phyloP scores from a whole-genome alignment of 345 rosid species.

The Salix viminalis region DNA sequence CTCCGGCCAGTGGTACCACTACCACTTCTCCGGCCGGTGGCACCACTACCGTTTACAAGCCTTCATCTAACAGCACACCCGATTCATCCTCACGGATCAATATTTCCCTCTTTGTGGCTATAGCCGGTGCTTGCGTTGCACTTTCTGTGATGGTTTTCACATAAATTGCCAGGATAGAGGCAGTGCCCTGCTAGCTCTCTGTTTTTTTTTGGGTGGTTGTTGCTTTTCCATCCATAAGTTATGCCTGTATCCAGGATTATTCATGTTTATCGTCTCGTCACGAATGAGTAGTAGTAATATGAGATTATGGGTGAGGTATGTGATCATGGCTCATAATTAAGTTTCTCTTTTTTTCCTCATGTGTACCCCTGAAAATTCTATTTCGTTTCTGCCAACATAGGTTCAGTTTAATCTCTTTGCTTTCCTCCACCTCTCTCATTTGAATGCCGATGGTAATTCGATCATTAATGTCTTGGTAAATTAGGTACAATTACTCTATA shows the following conservation, averaged over 20 bases:
- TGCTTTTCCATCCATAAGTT: too few species aligned
- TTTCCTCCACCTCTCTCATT: too few species aligned
- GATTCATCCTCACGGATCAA: constrained; percentile 1
- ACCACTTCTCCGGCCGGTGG: not conserved
- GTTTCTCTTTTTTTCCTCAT: too few species aligned
- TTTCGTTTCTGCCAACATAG: too few species aligned
- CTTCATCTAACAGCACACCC: not conserved
- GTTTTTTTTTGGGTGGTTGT: not conserved
- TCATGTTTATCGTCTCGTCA: not conserved
- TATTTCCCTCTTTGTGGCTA: not conserved
- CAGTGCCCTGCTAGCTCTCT: constrained; percentile 8
- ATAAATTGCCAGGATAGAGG: constrained; percentile 13
- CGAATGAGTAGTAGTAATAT: too few species aligned
- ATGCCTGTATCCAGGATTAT: not conserved
- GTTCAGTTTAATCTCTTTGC: too few species aligned
- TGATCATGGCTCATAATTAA: too few species aligned
- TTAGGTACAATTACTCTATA: too few species aligned
- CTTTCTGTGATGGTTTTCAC: not conserved
- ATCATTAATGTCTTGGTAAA: too few species aligned
- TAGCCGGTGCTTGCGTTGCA: not conserved
- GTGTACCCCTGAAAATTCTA: too few species aligned
- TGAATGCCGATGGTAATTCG: too few species aligned
- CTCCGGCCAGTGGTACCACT: not conserved
- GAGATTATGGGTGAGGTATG: too few species aligned
- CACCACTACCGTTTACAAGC: not conserved